Conservation (phyloP, 768 basidiomycete genomes). For the Mycena sanguinolenta region DNA sequence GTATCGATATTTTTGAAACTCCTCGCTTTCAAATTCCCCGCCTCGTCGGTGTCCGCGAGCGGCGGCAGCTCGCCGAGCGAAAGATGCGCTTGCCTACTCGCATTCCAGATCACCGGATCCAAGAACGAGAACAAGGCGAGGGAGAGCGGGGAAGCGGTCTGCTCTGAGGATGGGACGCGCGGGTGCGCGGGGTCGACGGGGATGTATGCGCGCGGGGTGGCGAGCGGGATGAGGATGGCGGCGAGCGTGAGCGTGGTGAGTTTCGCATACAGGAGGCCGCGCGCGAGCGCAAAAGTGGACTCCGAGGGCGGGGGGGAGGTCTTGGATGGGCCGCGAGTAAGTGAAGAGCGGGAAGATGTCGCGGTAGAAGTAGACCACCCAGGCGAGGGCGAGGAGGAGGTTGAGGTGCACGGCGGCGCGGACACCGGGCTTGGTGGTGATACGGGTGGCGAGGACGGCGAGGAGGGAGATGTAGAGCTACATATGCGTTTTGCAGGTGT, state of each 20-base stretch:
- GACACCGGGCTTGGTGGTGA: neutral
- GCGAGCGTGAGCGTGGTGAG: slow-evolving; percentile 58
- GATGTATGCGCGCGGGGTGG: slow-evolving; percentile 64
- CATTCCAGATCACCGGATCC: slow-evolving; percentile 62
- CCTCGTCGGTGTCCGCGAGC: slow-evolving; percentile 59
- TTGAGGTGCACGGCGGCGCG: slow-evolving; percentile 42
- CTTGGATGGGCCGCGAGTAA: slow-evolving; percentile 58
- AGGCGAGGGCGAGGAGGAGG: slow-evolving; percentile 47
- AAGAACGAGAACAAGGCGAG: slow-evolving; percentile 64
- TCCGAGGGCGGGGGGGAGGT: slow-evolving; percentile 39
- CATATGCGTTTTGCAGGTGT: neutral
- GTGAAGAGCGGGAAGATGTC: slow-evolving; percentile 73
- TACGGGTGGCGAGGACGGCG: neutral
- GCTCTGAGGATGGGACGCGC: slow-evolving; percentile 55
- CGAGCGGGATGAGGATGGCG: slow-evolving; percentile 63
- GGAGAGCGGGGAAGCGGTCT: slow-evolving; percentile 63
- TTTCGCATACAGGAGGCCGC: slow-evolving; percentile 57
- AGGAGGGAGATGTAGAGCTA: slow-evolving; percentile 28
- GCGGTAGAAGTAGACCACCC: slow-evolving; percentile 64
- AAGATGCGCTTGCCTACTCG: slow-evolving; percentile 59
- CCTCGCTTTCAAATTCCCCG: slow-evolving; percentile 30
- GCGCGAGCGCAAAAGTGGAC: too few species aligned
- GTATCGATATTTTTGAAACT: slow-evolving; percentile 37
- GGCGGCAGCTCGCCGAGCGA: slow-evolving; percentile 69
- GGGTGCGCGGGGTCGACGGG: slow-evolving; percentile 63